Evolutionary conservation across 768 basidiomycete genomes (phyloP).

Genomic region (Podaxis sp.): DNA sequence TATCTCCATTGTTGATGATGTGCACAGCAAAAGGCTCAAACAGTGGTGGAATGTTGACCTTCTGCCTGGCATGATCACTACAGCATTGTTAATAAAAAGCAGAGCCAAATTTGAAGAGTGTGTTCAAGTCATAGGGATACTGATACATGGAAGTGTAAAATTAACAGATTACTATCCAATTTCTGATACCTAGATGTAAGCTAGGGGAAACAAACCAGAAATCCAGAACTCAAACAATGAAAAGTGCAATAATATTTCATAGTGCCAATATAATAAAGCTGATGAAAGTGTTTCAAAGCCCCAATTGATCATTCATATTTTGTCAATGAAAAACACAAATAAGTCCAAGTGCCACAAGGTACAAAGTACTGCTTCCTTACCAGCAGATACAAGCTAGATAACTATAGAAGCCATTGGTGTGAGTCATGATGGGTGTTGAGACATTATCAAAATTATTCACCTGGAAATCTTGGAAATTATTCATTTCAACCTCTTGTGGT

Average conservation of each 20-base stretch:
- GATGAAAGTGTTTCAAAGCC: neutral
- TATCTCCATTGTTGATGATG: too few species aligned
- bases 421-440: neutral
- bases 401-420: neutral
- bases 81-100: too few species aligned
- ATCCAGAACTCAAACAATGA: neutral
- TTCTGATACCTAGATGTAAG: neutral
- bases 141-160: neutral
- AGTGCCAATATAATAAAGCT: neutral
- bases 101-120: neutral
- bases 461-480: constrained; percentile 37
- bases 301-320: neutral
- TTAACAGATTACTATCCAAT: neutral
- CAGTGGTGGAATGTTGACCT: too few species aligned
- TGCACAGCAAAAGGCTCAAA: too few species aligned
- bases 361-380: neutral
- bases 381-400: constrained; percentile 13
- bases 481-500: constrained; percentile 22
- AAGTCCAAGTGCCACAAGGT: neutral
- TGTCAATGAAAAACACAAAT: neutral
- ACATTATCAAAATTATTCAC: constrained; percentile 14
- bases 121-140: neutral
- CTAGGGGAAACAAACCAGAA: neutral
- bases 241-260: neutral
- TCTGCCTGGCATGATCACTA: too few species aligned